Evolutionary conservation across 2,329 filamentous ascomycete species (phyloP), one percentile per base, ranked within the genome.

Genomic region (Aspergillus felis): DNA sequence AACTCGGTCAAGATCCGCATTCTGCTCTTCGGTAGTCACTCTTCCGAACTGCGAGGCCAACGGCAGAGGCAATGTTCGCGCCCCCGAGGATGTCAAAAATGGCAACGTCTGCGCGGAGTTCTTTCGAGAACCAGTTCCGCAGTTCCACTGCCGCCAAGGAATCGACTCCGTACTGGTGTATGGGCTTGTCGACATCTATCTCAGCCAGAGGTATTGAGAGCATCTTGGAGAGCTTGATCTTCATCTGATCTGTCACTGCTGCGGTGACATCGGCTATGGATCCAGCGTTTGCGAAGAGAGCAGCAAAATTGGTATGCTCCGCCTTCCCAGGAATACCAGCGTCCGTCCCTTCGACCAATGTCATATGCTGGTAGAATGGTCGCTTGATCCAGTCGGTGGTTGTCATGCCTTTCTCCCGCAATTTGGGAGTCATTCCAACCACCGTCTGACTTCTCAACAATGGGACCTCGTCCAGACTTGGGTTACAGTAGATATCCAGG

Each of bases 151-250:
- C 54, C 17, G 51, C 54, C 8, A 56, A 41, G 32, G 54, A 75
- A 62, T 78, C 76, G 9, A 76, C 69, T 0, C 76, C 74, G 32
- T 71, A 74, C 10, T 66, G 62, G 9, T 68, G 63, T 6, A 72
- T 60, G 2, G 72, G 63, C 58, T 66, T 68, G 6, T 56, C 50
- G 0, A 59, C 51, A 17, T 72, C 68, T 14, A 75, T 59, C 3
- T 76, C 72, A 3, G 61, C 58, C n/a, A 61, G 57, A 4, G 67
- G 54, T 1, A 75, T 66, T 24, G 66, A 63, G 58, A 78, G 68
- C n/a, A 71, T 69, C 5, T 67, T 63, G 1, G 69, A 65, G 3
- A 78, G 63, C 46, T 72, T 75, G 3, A 53, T 54, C 0, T 60
- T 60, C 3, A 76, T 55, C 0, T 66, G 70, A 0, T 57, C 65